Evolutionary conservation across 202 grass and related monocot genomes (phyloP).

Genomic region (Digitaria exilis): DNA sequence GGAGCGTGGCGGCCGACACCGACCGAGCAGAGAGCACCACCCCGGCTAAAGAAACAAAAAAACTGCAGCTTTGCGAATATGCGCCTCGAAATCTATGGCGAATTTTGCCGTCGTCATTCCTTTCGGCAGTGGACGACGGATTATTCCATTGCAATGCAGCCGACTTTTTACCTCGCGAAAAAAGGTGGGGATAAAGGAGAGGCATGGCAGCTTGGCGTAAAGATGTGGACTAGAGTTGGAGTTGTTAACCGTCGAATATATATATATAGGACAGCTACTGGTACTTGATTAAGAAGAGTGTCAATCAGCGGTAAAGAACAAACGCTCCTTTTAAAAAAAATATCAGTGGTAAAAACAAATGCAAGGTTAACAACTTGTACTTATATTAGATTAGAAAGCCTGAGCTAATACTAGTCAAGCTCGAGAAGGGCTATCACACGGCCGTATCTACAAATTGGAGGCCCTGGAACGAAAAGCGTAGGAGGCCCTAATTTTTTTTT

Average conservation of each 20-base stretch:
- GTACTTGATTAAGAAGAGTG: not conserved
- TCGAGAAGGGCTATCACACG: not conserved
- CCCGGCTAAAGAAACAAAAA: not conserved
- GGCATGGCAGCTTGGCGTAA: not conserved
- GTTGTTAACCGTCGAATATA: not conserved
- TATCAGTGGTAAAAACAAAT: no score
- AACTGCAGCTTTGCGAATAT: not conserved
- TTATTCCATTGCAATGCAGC: constrained; percentile 10
- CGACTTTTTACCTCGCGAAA: not conserved
- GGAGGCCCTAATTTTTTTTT: no score
- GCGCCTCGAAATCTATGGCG: constrained; percentile 1
- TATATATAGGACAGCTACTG: not conserved
- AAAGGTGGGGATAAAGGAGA: not conserved
- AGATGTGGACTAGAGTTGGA: not conserved
- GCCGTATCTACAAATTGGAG: no score
- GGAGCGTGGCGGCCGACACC: not conserved
- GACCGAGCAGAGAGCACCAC: not conserved
- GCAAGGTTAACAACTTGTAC: not conserved
- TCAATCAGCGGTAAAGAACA: not conserved
- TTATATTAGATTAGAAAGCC: not conserved
- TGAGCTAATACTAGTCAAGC: not conserved
- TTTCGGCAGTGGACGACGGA: not conserved
- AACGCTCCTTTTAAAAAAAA: no score
- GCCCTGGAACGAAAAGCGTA: no score
- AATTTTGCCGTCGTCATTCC: constrained; percentile 3